Conservation (phyloP, 176 grass and related monocot genomes). For the Aegilops bicornis region DNA sequence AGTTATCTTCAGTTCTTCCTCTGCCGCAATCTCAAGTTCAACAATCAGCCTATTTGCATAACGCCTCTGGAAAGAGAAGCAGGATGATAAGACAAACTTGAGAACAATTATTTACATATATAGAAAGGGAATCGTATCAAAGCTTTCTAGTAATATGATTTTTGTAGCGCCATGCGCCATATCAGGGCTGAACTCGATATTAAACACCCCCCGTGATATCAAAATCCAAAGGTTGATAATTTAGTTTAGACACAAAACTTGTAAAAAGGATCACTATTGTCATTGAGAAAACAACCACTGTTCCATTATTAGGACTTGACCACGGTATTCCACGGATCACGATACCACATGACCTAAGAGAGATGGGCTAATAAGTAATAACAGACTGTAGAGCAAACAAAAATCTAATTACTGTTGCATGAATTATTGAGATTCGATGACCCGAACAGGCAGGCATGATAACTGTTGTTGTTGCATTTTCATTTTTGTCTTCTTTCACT, state of each 20-base stretch:
- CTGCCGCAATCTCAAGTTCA: constrained; percentile 81
- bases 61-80: constrained; percentile 56
- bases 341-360: not conserved
- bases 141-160: constrained; percentile 9
- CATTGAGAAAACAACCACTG: not conserved
- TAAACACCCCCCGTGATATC: not conserved
- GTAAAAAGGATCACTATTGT: not conserved
- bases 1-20: constrained; percentile 86
- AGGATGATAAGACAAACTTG: not conserved
- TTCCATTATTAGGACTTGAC: not conserved
- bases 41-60: constrained; percentile 84
- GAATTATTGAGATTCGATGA: not conserved
- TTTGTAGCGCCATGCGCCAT: not conserved
- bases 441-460: not conserved
- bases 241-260: not conserved
- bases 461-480: too few relatives aligned
- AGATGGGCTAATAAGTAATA: not conserved
- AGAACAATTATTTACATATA: not conserved
- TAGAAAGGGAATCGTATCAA: not conserved
- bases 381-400: not conserved
- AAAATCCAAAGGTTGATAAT: not conserved
- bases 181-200: constrained; percentile 2
- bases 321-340: not conserved
- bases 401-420: not conserved
- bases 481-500: too few relatives aligned